phyloP scores from a whole-genome alignment of 2,329 filamentous ascomycete species.

The Arachnomyces sp. region DNA sequence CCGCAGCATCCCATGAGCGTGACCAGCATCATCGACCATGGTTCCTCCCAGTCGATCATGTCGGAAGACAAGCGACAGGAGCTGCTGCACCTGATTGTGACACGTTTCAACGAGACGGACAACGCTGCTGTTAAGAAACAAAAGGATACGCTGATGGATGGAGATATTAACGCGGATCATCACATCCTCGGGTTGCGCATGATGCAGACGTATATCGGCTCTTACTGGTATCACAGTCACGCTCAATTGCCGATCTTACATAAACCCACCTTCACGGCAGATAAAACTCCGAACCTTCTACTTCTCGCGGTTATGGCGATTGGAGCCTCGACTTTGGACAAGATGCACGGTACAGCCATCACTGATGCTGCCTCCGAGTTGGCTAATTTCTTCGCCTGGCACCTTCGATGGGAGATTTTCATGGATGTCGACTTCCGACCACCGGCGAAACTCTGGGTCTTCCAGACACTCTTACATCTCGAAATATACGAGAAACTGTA shows the following conservation, averaged over 20 bases:
- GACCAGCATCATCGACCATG: slow-evolving; percentile 73
- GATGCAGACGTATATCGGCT: slow-evolving; percentile 91
- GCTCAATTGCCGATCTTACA: slow-evolving; percentile 91
- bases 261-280: slow-evolving; percentile 84
- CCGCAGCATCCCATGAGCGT: slow-evolving; percentile 81
- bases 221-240: slow-evolving; percentile 93
- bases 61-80: slow-evolving; percentile 83
- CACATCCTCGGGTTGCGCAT: slow-evolving; percentile 75
- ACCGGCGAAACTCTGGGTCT: slow-evolving; percentile 91
- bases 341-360: slow-evolving; percentile 64
- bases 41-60: slow-evolving; percentile 68
- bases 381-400: slow-evolving; percentile 84
- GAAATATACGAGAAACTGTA: slow-evolving; percentile 99
- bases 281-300: slow-evolving; percentile 76
- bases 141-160: slow-evolving; percentile 70
- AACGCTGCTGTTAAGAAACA: slow-evolving; percentile 65
- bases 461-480: slow-evolving; percentile 79
- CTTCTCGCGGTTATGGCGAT: slow-evolving; percentile 87
- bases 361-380: slow-evolving; percentile 73
- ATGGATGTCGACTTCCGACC: slow-evolving; percentile 84
- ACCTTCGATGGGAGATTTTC: slow-evolving; percentile 93
- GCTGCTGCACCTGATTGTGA: slow-evolving; percentile 71
- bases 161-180: slow-evolving; percentile 57
- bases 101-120: slow-evolving; percentile 73
- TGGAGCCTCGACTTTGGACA: slow-evolving; percentile 82